Base-by-base conservation (phyloP, 2,329 filamentous ascomycete genomes). In the Colletotrichum magnum region DNA sequence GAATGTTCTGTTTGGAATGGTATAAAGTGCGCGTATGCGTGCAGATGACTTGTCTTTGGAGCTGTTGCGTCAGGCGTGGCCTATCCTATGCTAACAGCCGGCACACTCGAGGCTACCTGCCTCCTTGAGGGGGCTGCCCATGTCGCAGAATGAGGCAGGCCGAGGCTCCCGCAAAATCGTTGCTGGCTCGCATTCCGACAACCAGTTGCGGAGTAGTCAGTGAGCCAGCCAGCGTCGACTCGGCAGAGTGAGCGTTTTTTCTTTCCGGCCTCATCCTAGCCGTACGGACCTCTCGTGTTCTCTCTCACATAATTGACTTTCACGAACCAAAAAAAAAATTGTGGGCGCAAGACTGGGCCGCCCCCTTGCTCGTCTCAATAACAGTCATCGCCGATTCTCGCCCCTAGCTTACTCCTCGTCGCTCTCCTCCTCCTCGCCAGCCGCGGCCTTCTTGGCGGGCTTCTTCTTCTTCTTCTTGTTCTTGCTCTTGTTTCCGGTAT, bases 401-500 rank as follows among this genome's bases (percentile, higher is more conserved):
- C 28, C 32, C 41, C 63, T 45, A 7, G 57, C 54, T 72, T 78
- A 79, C 71, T 82, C 78, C 43, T 80, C 80, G 61, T 82, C 79
- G 71, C 78, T 79, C 47, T 78, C 74, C 61, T 77, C 72, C 21
- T 72, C 77, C 51, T 75, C 74, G 4, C 65, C 72, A 3, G 67
- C 72, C 15, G 77, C 80, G 60, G 80, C 78, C 81, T 84, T 85
- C 79, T 86, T 84, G 74, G 80, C 81, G 36, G 83, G 79, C 78
- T 88, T 86, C 83, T 89, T 89, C 89, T 92, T 92, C 88, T 93
- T 92, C 83, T 92, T 93, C 87, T 92, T 90, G 88, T 93, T 94
- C 89, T 95, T 97, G 88, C 94, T 95, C 87, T 93, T 96, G 87
- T 94, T 94, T 79, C 94, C 95, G 80, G 95, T 94, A 84, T 93